Base-by-base conservation (phyloP, 257 asterid genomes). In the Solanum raphanifolium region DNA sequence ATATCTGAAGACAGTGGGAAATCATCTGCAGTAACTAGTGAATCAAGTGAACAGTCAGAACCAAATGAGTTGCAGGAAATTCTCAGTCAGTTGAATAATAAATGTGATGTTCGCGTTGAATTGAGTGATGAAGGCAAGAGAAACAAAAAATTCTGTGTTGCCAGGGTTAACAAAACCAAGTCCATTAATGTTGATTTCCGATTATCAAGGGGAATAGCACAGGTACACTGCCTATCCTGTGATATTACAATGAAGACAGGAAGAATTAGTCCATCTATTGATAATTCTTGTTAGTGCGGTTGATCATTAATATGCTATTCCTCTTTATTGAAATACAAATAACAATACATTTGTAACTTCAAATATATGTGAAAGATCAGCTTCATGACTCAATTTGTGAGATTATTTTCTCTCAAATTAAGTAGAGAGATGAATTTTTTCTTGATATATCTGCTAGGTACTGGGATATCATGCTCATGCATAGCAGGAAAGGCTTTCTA, bases 131-230 rank as follows among this genome's bases (percentile, higher is more conserved):
- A 90, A 89, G 89, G 92, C 89, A 94, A 90, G 85, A 91, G 88
- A 91, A 92, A 89, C 89, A 94, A 92, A 86, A 95, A 93, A 92
- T 92, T 93, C 82, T 92, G 97, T 89, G 94, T 93, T 87, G 89
- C 98, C 89, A 93, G 92, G 93, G 89, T 94, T 87, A 91, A 96
- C 79, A 94, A 94, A 93, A 94, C 94, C 92, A 95, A 93, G 88
- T 95, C 99, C 35, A 95, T 95, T 90, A 97, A 94, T 90, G 95
- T 97, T 87, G 99, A 97, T 91, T 95, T 97, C 89, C 94, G 99
- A 92, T 91, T 97, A 88, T 95, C 99, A 78, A 94, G 98, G 94
- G 99, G 98, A 90, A 95, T 97, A 83, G 96, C 98, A 58, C 98
- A 96, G 98, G 99, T 97, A 91, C 82, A 48, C 38, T 87, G 92